Base-by-base conservation (phyloP, 1,139 yeast species). In the Pichia sp. region DNA sequence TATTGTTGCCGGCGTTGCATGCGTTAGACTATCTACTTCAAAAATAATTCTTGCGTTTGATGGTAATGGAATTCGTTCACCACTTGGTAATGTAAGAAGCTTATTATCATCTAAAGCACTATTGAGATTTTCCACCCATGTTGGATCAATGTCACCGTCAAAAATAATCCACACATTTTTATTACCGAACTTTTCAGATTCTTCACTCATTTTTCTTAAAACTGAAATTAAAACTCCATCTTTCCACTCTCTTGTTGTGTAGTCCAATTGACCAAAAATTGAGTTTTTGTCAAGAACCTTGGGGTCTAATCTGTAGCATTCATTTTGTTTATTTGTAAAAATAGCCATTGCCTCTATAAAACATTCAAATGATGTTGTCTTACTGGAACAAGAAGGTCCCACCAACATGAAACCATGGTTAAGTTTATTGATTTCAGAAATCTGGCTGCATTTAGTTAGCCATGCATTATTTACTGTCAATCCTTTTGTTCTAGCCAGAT, bases 71-170 rank as follows among this genome's bases (percentile, higher is more conserved):
- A 91, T 59, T 29, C 96, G 72, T 56, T 91, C 97, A 33, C 97
- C 97, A 56, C 80, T 88, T 0, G 97, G 94, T 15, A 91, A 67
- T 0, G 97, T 88, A 38, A 89, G 64, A 1, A 84, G 54, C 50
- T 74, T 78, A 59, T 88, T 91, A 53, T 91, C 97, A 62, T 91
- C 98, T 25, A 91, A 68, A 11, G 88, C 93, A 65, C 95, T 82
- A 61, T 91, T 91, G 50, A 91, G 66, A 47, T 84, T 84, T 54
- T 91, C 98, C 1, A 88, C 88, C 95, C 96, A 91, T 40, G 76
- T 79, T 0, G 98, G 97, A 57, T 91, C 97, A 32, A 91, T 76
- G 52, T 87, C 96, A 34, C 97, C 95, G 62, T 89, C 96, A 58
- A 91, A 85, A 0, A 89, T 72, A 47, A 91, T 73, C 95, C 96